Percentiles rank a stretch among this genome's conserved stretches.
These are phyloP conservation scores for Macrophomina phaseolina DNA, from an alignment of 2,329 filamentous ascomycete genomes.

Conservation along the genomic window DNA sequence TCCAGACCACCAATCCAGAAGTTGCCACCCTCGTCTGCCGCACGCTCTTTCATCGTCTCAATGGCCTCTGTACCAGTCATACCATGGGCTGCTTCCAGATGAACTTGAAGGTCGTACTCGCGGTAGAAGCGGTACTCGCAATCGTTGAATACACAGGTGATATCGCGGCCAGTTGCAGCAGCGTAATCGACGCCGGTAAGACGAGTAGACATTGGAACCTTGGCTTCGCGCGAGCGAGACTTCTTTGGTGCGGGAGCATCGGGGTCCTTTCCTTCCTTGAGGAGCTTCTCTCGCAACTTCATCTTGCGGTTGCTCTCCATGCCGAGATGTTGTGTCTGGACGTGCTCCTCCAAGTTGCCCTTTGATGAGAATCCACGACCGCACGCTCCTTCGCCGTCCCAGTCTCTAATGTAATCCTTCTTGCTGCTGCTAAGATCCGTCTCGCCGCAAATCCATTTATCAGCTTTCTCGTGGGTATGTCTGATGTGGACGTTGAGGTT, in stretches of 20 bases:
- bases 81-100: conserved; percentile 56
- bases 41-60: conserved; percentile 46
- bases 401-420: conserved; percentile 62
- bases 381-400: conserved; percentile 73
- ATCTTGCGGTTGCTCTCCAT: conserved; percentile 48
- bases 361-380: conserved; percentile 78
- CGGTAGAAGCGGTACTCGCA: conserved; percentile 53
- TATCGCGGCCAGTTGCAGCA: conserved; percentile 54
- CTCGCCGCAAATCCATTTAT: conserved; percentile 78
- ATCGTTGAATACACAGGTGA: conserved; percentile 56
- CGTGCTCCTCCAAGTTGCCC: conserved; percentile 79
- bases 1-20: conserved; percentile 52
- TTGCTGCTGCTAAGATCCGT: conserved; percentile 62
- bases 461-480: conserved; percentile 74
- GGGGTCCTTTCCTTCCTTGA: conserved; percentile 36
- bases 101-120: conserved; percentile 63
- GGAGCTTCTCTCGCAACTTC: conserved; percentile 47
- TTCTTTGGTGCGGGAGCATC: neutral
- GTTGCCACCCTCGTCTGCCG: conserved; percentile 49
- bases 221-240: conserved; percentile 25
- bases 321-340: conserved; percentile 82
- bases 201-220: conserved; percentile 47
- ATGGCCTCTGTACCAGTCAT: conserved; percentile 43
- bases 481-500: conserved; percentile 83
- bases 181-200: conserved; percentile 64